phyloP scores from a whole-genome alignment of 2,329 filamentous ascomycete species.

The Talaromyces albobiverticillius region DNA sequence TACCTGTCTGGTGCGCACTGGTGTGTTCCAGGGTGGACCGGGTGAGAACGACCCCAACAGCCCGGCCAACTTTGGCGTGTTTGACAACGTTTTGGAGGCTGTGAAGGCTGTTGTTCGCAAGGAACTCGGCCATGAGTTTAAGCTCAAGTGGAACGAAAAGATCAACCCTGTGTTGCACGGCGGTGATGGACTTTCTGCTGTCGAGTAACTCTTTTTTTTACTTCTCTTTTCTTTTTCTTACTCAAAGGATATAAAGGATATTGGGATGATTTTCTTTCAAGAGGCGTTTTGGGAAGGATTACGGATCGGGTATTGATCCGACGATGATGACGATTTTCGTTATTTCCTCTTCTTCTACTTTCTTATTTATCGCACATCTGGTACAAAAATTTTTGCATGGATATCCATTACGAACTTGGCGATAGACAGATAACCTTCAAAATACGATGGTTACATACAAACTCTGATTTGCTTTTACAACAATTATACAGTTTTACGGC shows the following conservation, averaged over 20 bases:
- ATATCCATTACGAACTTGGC: conserved; percentile 12
- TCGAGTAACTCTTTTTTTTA: conserved; percentile 44
- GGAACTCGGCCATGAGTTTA: conserved; percentile 71
- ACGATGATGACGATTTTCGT: background rate
- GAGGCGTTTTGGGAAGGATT: background rate
- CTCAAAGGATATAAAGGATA: background rate
- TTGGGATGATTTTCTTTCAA: background rate
- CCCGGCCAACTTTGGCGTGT: conserved; percentile 74
- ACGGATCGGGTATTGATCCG: background rate
- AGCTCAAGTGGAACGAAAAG: conserved; percentile 68
- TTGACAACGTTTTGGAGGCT: conserved; percentile 69
- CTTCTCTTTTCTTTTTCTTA: background rate
- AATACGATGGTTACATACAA: background rate
- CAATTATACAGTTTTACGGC: too few relatives aligned
- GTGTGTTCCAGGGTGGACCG: conserved; percentile 66
- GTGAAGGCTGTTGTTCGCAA: conserved; percentile 66
- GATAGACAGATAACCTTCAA: background rate
- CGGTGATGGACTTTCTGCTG: conserved; percentile 52
- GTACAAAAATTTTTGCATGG: conserved; percentile 15
- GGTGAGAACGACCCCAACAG: conserved; percentile 73
- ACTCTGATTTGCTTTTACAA: too few relatives aligned
- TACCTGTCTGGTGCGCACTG: conserved; percentile 73
- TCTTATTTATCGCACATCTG: conserved; percentile 1
- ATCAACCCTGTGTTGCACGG: conserved; percentile 64
- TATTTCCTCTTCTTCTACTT: background rate